These are phyloP conservation scores for Adansonia gregorii DNA, from an alignment of 441 rosid genomes.

Conservation along the genomic window DNA sequence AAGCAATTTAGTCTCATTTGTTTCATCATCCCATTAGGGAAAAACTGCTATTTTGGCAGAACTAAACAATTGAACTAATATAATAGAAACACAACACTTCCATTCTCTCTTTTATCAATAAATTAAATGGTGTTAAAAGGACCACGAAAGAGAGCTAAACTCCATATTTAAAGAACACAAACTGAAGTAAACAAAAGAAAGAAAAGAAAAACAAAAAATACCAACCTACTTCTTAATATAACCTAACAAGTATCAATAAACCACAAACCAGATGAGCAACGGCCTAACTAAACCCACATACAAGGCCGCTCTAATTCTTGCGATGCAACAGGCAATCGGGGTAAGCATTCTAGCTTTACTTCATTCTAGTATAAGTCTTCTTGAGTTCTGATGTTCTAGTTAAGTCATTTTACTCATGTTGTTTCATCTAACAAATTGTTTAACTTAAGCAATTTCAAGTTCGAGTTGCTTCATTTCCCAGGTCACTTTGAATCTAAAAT, in stretches of 20 bases:
- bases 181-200: not conserved
- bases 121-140: not conserved
- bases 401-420: not conserved
- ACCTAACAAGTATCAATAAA: not conserved
- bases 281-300: not conserved
- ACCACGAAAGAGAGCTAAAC: not conserved
- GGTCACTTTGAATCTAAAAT: not conserved
- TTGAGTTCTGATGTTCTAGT: not conserved
- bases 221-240: not conserved
- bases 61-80: not conserved
- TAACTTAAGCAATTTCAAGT: not conserved
- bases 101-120: not conserved
- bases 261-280: not conserved
- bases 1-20: conserved; percentile 13
- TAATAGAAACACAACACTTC: not conserved
- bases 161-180: not conserved
- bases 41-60: not conserved
- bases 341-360: not conserved
- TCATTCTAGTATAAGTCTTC: not conserved
- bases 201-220: not conserved
- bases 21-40: not conserved
- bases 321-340: not conserved
- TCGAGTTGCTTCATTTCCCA: not conserved
- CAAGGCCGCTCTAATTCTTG: not conserved
- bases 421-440: not conserved